Base-by-base conservation (phyloP, 2,329 filamentous ascomycete species). In the Colletotrichum incanum region DNA sequence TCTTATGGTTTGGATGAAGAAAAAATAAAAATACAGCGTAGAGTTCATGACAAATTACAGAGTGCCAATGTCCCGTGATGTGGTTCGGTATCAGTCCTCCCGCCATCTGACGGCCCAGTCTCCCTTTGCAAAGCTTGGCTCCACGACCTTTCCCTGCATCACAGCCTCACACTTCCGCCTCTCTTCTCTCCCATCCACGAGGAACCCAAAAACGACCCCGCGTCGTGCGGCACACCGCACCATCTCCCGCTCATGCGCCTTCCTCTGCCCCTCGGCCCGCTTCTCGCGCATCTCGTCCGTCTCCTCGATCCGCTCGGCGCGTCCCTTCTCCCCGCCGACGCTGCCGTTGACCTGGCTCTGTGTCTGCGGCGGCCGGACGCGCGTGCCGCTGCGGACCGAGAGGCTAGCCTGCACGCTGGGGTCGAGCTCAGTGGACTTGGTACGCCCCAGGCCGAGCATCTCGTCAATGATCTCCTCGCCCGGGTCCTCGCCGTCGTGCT, bases 221-320 rank as follows among this genome's bases (percentile, higher is more conserved):
- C 90, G 84, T 75, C 91, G 87, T 1, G 92, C 92, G 0, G 90
- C 90, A n/a, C 87, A 86, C 37, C 88, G 85, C 58, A 92, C 86
- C 81, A 91, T 84, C 77, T 93, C 91, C 31, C 87, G 83, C 75
- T 86, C 85, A 5, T 86, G 78, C 4, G 76, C 78, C 59, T 69
- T 75, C 70, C 80, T 82, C 77, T 88, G 84, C 0, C 88, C 88
- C 64, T 88, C 83, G 16, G 80, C 77, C 31, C 88, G 79, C 78
- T 86, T 88, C 72, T 82, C 79, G 47, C 84, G 76, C 82, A 87
- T 86, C 74, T 87, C 86, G 1, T 85, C 83, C 3, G 85, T 88
- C 77, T 90, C 88, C 20, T 84, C 80, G 8, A 83, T 80, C n/a
- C 84, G 82, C 77, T 90, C 88, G 6, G 86, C 86, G 73, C 84